A percentile compares a stretch with the other conserved stretches of the same genome.
Evolutionary conservation across 108 stramenopile genomes (phyloP).

Genomic region (Cyclotella atomus): DNA sequence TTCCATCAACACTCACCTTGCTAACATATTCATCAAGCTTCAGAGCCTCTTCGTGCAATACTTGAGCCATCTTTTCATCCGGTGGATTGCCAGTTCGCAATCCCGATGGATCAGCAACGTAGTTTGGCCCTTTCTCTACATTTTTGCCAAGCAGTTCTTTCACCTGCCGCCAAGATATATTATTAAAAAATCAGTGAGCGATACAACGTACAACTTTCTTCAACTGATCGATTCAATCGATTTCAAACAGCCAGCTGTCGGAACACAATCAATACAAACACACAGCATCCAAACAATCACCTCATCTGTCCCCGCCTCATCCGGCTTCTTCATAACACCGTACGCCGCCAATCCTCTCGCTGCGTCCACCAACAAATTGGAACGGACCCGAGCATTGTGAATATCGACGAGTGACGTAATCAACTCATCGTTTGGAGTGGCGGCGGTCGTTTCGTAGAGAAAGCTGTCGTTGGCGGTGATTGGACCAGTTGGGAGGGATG

Average conservation of each 20-base stretch:
- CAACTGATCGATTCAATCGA: too few species aligned
- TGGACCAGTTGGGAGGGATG: slow-evolving; percentile 6
- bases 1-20: slow-evolving; percentile 15
- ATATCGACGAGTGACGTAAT: slow-evolving; percentile 72
- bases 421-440: slow-evolving; percentile 67
- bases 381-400: slow-evolving; percentile 65
- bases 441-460: slow-evolving; percentile 74
- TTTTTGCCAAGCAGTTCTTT: slow-evolving; percentile 24
- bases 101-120: slow-evolving; percentile 67
- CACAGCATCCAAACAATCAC: too few species aligned
- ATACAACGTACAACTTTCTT: too few species aligned
- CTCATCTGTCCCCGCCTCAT: slow-evolving; percentile 34
- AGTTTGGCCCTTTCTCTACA: slow-evolving; percentile 56
- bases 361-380: slow-evolving; percentile 57
- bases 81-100: slow-evolving; percentile 70
- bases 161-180: slow-evolving; percentile 4
- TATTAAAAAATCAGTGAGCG: neutral
- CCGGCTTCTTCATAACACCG: slow-evolving; percentile 67
- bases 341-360: slow-evolving; percentile 60
- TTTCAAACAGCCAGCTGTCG: neutral
- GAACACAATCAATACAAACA: too few species aligned
- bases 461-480: slow-evolving; percentile 62
- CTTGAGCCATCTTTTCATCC: slow-evolving; percentile 53
- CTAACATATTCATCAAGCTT: slow-evolving; percentile 56
- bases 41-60: slow-evolving; percentile 58